These are phyloP conservation scores for Aspergillus fumigatiaffinis DNA, from an alignment of 2,329 filamentous ascomycete genomes.

Conservation along the genomic window DNA sequence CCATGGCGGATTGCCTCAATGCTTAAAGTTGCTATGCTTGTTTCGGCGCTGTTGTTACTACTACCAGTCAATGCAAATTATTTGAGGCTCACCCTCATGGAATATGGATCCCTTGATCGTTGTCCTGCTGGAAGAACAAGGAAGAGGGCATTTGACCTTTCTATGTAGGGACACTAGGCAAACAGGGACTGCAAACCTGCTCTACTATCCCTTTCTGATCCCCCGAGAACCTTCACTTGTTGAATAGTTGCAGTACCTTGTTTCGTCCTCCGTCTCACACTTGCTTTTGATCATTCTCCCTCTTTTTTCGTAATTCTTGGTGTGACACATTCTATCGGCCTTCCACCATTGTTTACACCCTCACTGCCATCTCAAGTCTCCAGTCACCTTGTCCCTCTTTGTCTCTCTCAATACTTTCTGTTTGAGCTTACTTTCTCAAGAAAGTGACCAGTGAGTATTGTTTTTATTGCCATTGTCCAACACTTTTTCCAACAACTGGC, in stretches of 20 bases:
- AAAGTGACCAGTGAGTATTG: not conserved
- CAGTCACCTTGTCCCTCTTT: slow-evolving; percentile 2
- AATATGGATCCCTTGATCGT: not conserved
- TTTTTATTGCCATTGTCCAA: not conserved
- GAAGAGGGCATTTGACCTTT: not conserved
- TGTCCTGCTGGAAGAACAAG: not conserved
- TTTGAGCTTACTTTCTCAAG: not conserved
- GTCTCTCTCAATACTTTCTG: not conserved
- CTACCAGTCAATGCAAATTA: not conserved
- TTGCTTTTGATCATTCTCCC: not conserved
- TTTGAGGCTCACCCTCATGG: not conserved
- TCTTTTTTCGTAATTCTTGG: not conserved
- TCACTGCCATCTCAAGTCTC: not conserved
- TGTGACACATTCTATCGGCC: not conserved
- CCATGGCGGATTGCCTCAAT: not conserved
- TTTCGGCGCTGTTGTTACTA: not conserved
- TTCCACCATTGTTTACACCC: not conserved
- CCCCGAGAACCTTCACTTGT: not conserved
- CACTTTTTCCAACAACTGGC: not conserved
- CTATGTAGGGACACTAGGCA: not conserved
- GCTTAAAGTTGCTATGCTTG: not conserved
- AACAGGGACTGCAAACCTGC: not conserved
- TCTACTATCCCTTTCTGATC: not conserved
- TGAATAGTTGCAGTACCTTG: not conserved
- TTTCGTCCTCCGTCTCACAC: not conserved